Conservation (phyloP, 495 filamentous ascomycete species). For the Penicillium verhagenii region DNA sequence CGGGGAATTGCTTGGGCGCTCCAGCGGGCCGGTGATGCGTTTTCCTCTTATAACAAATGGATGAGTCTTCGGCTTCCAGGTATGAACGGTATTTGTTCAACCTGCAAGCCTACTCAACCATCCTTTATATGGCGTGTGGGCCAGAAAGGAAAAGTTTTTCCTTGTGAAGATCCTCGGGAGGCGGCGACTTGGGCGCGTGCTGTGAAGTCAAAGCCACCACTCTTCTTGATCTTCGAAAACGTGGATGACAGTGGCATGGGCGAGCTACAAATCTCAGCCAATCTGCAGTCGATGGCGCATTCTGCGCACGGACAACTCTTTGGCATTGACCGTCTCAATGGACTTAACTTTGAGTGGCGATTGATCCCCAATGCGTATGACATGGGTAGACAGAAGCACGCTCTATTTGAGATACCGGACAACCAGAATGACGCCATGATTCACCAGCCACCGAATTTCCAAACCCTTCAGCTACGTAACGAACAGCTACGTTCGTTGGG, state of each 20-base stretch:
- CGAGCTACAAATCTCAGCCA: slow-evolving; percentile 49
- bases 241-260: slow-evolving; percentile 28
- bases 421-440: slow-evolving; percentile 45
- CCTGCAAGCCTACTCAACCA: slow-evolving; percentile 46
- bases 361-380: slow-evolving; percentile 48
- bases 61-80: slow-evolving; percentile 8
- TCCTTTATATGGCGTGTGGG: slow-evolving; percentile 38
- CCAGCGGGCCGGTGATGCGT: slow-evolving; percentile 21
- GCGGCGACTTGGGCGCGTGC: slow-evolving; percentile 48
- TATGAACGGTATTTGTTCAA: slow-evolving; percentile 16
- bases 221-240: slow-evolving; percentile 44
- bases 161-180: slow-evolving; percentile 47
- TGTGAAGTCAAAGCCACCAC: slow-evolving; percentile 46
- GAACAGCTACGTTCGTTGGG: slow-evolving; percentile 59
- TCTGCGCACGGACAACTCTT: slow-evolving; percentile 45
- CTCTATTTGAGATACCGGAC: slow-evolving; percentile 38
- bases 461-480: slow-evolving; percentile 35
- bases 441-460: slow-evolving; percentile 43
- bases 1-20: slow-evolving; percentile 31
- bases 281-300: slow-evolving; percentile 57
- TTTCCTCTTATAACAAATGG: slow-evolving; percentile 27
- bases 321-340: slow-evolving; percentile 6
- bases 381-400: slow-evolving; percentile 26
- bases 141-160: slow-evolving; percentile 18
- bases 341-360: slow-evolving; percentile 45